Evolutionary conservation across 495 filamentous ascomycete species (phyloP), one percentile per base, ranked within the genome.

Genomic region (Hypoxylon crocopeplum): DNA sequence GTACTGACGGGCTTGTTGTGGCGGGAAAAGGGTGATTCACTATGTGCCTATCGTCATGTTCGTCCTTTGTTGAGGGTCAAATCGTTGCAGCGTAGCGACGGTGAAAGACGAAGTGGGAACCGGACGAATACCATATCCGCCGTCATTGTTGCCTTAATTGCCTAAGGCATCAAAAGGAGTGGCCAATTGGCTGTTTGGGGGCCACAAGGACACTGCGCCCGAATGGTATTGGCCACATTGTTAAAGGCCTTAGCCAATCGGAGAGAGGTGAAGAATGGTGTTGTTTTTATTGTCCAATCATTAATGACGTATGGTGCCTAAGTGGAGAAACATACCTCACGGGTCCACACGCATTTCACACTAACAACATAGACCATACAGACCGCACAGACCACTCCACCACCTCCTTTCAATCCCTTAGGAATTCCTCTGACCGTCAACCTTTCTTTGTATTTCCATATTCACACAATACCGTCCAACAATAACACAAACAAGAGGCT

Each of bases 101-200:
- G 48, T 25, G 48, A 48, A 22, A 50, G 50, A 59, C 51, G 49
- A 49, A 50, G 56, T 64, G 65, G 65, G 61, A 64, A 68, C 56
- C 13, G 10, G 37, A 22, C 20, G 47, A 47, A 34, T 56, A 59
- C 65, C 56, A 64, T 56, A 59, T 19, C 46, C 17, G 6, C 7
- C 1, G 20, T 51, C 36, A 33, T 13, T n/a, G 24, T 7, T 45
- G 47, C 54, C 48, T 41, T 58, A 39, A 1, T 12, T 10, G 51
- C 65, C 65, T 65, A 16, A 65, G 51, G 56, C 61, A 64, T 45
- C 33, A 11, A 42, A 16, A 7, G 27, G 10, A 32, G 38, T 29
- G 36, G 19, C 41, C 24, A 44, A 47, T 48, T 49, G 44, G 38
- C 24, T 50, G 6, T 17, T 48, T 25, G 25, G 48, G 53, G 29